A percentile compares a stretch with the other conserved stretches of the same genome.
Conservation (phyloP, 441 rosid genomes). For the Kokia cookei region DNA sequence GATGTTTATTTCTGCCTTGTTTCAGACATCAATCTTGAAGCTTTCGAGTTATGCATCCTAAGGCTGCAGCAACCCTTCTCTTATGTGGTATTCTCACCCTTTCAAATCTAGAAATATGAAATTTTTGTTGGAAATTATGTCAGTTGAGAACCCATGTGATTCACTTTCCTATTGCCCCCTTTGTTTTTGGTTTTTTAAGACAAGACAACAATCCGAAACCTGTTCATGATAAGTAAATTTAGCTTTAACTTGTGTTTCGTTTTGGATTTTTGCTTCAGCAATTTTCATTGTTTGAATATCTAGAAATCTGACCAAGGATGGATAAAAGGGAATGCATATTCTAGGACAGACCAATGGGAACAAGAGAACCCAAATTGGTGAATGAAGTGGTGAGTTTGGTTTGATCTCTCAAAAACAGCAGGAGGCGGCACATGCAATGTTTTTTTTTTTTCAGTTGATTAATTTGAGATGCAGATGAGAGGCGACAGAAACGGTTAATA, state of each 20-base stretch:
- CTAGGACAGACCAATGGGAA: neutral
- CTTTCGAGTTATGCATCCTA: slow-evolving; percentile 11
- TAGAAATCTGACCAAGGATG: neutral
- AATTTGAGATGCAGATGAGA: slow-evolving; percentile 3
- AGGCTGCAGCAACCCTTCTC: neutral
- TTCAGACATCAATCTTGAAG: slow-evolving; percentile 9
- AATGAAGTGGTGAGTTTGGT: slow-evolving; percentile 7
- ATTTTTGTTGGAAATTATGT: neutral
- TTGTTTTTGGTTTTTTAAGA: neutral
- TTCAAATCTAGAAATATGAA: neutral
- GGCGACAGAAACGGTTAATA: slow-evolving; percentile 22
- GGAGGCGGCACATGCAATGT: slow-evolving; percentile 33
- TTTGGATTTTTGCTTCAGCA: neutral
- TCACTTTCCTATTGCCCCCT: neutral
- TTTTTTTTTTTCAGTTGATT: neutral
- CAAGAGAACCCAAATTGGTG: slow-evolving; percentile 7
- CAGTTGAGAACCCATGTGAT: neutral
- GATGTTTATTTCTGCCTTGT: slow-evolving; percentile 10
- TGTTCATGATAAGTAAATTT: neutral
- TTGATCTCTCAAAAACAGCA: slow-evolving; percentile 13
- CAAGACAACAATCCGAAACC: neutral
- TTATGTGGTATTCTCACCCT: neutral
- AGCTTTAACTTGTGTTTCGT: neutral
- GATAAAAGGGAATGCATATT: neutral
- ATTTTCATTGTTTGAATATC: neutral